These are phyloP conservation scores for Kazachstania bromeliacearum DNA, from an alignment of 805 yeast species.

Conservation along the genomic window DNA sequence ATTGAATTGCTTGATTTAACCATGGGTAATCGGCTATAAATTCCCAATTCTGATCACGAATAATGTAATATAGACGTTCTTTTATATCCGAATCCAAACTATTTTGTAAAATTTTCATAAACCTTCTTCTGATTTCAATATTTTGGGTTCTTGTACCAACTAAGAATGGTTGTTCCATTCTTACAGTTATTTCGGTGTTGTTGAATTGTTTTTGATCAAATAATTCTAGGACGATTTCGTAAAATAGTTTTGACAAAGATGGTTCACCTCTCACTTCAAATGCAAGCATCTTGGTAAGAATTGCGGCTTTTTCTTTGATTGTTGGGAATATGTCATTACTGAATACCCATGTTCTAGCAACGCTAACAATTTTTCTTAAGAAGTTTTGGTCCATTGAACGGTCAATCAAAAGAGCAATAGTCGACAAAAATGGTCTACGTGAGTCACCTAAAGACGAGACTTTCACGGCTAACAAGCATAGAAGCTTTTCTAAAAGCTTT, in stretches of 20 bases:
- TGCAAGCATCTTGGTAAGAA: constrained; percentile 84
- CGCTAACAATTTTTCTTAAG: constrained; percentile 60
- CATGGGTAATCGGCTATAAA: constrained; percentile 85
- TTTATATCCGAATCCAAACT: constrained; percentile 71
- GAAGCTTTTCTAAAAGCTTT: constrained; percentile 60
- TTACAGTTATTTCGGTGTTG: constrained; percentile 79
- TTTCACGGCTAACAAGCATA: constrained; percentile 69
- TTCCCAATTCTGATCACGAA: constrained; percentile 98
- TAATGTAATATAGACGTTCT: constrained; percentile 73
- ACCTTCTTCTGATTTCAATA: constrained; percentile 58
- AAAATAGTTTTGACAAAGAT: constrained; percentile 65
- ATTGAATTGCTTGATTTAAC: constrained; percentile 87
- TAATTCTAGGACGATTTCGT: constrained; percentile 76
- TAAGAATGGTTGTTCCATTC: constrained; percentile 94
- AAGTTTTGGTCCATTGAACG: constrained; percentile 72
- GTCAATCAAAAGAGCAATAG: constrained; percentile 84
- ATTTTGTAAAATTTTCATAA: constrained; percentile 69
- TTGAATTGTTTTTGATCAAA: constrained; percentile 72
- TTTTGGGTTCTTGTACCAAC: constrained; percentile 86
- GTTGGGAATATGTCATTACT: constrained; percentile 86
- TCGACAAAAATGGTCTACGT: constrained; percentile 74
- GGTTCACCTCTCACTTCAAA: constrained; percentile 85
- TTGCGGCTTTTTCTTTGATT: constrained; percentile 90
- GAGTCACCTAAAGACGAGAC: constrained; percentile 88
- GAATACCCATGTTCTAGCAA: constrained; percentile 87